Evolutionary conservation across 1,284 basidiomycete species (phyloP).

Genomic region (Quambalaria eucalypti): DNA sequence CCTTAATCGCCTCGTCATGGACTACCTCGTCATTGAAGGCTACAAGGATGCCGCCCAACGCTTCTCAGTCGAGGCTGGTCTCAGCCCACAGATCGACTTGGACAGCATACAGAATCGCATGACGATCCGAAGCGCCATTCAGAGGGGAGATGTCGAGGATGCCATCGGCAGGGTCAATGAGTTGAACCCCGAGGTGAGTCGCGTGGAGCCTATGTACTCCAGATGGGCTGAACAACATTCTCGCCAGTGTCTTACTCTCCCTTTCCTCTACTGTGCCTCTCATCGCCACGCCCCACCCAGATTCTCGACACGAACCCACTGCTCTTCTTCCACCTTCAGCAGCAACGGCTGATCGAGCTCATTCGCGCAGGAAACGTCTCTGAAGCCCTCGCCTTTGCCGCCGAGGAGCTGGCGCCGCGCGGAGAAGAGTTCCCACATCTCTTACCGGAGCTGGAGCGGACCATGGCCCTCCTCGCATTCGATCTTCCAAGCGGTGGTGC

Average conservation of each 20-base stretch:
- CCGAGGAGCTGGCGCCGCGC: slow-evolving; percentile 82
- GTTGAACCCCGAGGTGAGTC: slow-evolving; percentile 85
- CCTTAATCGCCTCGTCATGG: slow-evolving; percentile 89
- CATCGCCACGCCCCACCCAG: slow-evolving; percentile 57
- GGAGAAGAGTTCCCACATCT: slow-evolving; percentile 92
- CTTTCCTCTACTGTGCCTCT: not conserved
- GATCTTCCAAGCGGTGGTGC: slow-evolving; percentile 50
- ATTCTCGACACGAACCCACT: slow-evolving; percentile 86
- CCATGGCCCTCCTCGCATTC: slow-evolving; percentile 91
- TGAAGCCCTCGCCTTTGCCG: slow-evolving; percentile 80
- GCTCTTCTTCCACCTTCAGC: slow-evolving; percentile 84
- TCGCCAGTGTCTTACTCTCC: not conserved
- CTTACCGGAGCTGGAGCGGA: slow-evolving; percentile 78
- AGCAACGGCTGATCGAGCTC: slow-evolving; percentile 86
- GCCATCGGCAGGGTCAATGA: slow-evolving; percentile 90
- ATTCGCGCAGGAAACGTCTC: slow-evolving; percentile 72
- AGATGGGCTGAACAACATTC: not conserved
- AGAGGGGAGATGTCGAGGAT: slow-evolving; percentile 85
- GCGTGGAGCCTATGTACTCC: not conserved
- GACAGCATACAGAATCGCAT: slow-evolving; percentile 86
- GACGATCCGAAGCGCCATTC: slow-evolving; percentile 84
- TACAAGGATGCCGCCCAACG: slow-evolving; percentile 92
- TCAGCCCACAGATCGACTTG: slow-evolving; percentile 66
- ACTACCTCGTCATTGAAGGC: slow-evolving; percentile 94
- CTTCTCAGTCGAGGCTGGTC: slow-evolving; percentile 76